A percentile compares a stretch with the other conserved stretches of the same genome.
phyloP scores from a whole-genome alignment of 1,284 basidiomycete genomes.

The Moesziomyces aphidis region DNA sequence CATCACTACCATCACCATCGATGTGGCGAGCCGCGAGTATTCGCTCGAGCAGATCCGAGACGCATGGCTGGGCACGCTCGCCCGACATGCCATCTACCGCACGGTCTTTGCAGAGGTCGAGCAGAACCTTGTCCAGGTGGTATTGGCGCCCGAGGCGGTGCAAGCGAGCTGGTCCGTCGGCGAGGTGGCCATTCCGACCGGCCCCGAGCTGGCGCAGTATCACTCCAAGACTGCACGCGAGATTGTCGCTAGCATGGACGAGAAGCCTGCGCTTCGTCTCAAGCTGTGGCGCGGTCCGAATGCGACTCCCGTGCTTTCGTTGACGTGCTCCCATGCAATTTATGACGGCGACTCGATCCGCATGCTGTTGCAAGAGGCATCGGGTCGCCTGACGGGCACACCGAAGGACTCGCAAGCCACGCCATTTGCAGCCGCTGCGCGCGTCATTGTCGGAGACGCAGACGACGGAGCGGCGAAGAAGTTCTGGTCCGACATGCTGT shows the following conservation, averaged over 20 bases:
- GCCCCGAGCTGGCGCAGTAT: constrained; percentile 9
- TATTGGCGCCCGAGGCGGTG: constrained; percentile 19
- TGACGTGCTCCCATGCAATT: constrained; percentile 58
- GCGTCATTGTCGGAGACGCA: constrained; percentile 19
- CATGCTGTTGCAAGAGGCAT: constrained; percentile 40
- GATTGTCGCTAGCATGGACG: constrained; percentile 22
- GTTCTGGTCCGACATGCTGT: constrained; percentile 50
- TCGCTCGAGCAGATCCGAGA: constrained; percentile 14
- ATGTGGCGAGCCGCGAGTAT: constrained; percentile 5
- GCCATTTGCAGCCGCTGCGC: constrained; percentile 30
- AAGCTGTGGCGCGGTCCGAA: constrained; percentile 26
- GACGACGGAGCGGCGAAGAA: constrained; percentile 13
- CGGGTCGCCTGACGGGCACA: constrained; percentile 12
- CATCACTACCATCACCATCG: constrained; percentile 48
- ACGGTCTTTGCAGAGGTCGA: constrained; percentile 53
- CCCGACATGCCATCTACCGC: constrained; percentile 51
- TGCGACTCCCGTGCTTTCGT: constrained; percentile 7
- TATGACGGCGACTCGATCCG: constrained; percentile 62
- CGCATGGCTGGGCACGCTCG: constrained; percentile 37
- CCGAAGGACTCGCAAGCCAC: neutral
- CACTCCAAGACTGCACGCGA: constrained; percentile 31
- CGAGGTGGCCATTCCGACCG: neutral
- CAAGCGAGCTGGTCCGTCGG: constrained; percentile 14
- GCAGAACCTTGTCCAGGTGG: constrained; percentile 34
- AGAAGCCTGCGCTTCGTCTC: constrained; percentile 49